Percentiles rank a stretch among this genome's conserved stretches.
Evolutionary conservation across 139 green algal genomes (phyloP).

Genomic region (Klebsormidium nitens): DNA sequence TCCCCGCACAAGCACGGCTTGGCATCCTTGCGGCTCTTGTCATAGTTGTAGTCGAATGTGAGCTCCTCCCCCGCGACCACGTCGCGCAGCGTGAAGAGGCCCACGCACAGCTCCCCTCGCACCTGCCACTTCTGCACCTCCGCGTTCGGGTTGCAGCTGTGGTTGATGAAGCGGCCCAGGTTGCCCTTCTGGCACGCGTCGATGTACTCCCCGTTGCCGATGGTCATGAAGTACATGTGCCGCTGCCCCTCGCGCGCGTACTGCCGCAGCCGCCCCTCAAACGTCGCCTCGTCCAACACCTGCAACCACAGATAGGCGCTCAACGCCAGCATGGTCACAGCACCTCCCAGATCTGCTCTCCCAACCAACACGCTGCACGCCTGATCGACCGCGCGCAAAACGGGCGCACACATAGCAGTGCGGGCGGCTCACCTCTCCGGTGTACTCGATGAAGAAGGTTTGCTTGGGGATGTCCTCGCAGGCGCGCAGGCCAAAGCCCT

Average conservation of each 20-base stretch:
- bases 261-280: constrained; percentile 74
- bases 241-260: constrained; percentile 74
- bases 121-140: constrained; percentile 92
- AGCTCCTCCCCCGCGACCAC: constrained; percentile 76
- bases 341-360: constrained; percentile 88
- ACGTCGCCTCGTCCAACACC: constrained; percentile 94
- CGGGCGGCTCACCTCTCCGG: constrained; percentile 24
- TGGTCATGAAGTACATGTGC: constrained; percentile 99
- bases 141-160: constrained; percentile 96
- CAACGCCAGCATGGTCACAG: constrained; percentile 58
- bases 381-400: not conserved
- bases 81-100: constrained; percentile 72
- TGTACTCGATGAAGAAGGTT: constrained; percentile 38
- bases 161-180: constrained; percentile 94
- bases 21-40: constrained; percentile 85
- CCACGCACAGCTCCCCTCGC: constrained; percentile 89
- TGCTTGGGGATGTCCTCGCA: not conserved
- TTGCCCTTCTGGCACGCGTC: constrained; percentile 86
- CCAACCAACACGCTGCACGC: constrained; percentile 61
- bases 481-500: constrained; percentile 28
- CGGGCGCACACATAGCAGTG: not conserved
- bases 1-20: constrained; percentile 60
- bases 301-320: constrained; percentile 76
- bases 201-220: constrained; percentile 62
- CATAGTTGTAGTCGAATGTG: constrained; percentile 99